Evolutionary conservation across 768 basidiomycete species (phyloP).

Genomic region (Sarcodon aspratus): DNA sequence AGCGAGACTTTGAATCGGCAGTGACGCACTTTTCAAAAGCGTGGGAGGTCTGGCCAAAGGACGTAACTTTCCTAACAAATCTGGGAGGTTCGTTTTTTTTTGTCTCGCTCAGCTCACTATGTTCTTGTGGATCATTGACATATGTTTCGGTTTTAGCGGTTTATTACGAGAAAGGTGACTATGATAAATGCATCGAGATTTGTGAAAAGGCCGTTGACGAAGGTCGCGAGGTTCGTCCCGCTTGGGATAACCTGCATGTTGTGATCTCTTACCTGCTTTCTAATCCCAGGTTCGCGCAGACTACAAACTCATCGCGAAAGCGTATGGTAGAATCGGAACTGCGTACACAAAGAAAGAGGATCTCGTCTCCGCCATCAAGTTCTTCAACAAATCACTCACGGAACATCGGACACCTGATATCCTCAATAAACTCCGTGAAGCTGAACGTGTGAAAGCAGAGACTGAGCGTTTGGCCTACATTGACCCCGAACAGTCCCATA

Average conservation of each 20-base stretch:
- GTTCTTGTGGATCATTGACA: slow-evolving; percentile 1
- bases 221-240: slow-evolving; percentile 51
- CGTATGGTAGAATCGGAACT: slow-evolving; percentile 80
- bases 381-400: slow-evolving; percentile 85
- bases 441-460: slow-evolving; percentile 72
- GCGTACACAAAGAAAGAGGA: slow-evolving; percentile 80
- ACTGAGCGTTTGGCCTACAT: slow-evolving; percentile 76
- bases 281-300: slow-evolving; percentile 65
- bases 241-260: slow-evolving; percentile 8
- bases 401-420: slow-evolving; percentile 95
- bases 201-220: slow-evolving; percentile 97
- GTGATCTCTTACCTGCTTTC: background rate
- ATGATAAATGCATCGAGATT: slow-evolving; percentile 79
- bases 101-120: background rate
- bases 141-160: slow-evolving; percentile 49
- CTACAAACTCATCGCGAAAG: slow-evolving; percentile 93
- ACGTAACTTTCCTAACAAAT: slow-evolving; percentile 90
- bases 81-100: slow-evolving; percentile 61
- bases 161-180: slow-evolving; percentile 90
- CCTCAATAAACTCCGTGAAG: slow-evolving; percentile 79
- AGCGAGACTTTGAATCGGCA: slow-evolving; percentile 71
- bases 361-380: slow-evolving; percentile 70
- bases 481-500: slow-evolving; percentile 71
- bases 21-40: slow-evolving; percentile 70
- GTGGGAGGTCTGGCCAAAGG: slow-evolving; percentile 90